Conservation (phyloP, 2,329 filamentous ascomycete species). For the Coniochaeta hoffmannii region DNA sequence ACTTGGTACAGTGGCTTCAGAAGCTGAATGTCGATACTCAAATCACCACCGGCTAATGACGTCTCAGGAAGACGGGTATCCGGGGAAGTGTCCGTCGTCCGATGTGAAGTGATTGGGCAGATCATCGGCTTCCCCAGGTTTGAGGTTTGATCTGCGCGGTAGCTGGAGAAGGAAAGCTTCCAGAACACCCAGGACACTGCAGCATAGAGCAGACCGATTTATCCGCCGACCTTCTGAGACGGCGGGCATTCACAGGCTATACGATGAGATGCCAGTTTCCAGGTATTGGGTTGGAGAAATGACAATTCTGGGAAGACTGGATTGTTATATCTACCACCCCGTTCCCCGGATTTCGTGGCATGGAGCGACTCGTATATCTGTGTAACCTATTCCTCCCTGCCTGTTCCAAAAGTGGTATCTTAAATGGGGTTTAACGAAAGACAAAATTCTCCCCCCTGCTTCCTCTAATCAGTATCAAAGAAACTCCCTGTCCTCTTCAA, state of each 20-base stretch:
- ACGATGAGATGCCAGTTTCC: neutral
- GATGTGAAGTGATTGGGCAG: neutral
- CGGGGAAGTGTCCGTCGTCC: neutral
- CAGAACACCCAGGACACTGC: neutral
- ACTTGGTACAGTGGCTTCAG: too few relatives aligned
- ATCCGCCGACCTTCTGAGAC: slow-evolving; percentile 3
- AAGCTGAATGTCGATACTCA: neutral
- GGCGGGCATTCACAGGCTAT: neutral
- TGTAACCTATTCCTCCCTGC: neutral
- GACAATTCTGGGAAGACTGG: neutral
- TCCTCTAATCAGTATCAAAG: slow-evolving; percentile 31
- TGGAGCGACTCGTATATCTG: neutral
- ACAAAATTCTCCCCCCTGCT: neutral
- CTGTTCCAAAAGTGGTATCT: neutral
- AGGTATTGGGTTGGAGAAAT: neutral
- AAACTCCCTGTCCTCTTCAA: slow-evolving; percentile 36
- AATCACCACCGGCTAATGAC: neutral
- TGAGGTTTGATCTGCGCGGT: slow-evolving; percentile 3
- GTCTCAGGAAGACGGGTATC: neutral
- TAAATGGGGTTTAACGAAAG: neutral
- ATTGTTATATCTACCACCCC: neutral
- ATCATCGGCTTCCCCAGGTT: slow-evolving; percentile 1
- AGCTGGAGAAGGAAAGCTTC: slow-evolving; percentile 1
- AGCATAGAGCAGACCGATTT: neutral
- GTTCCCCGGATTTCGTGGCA: neutral